Evolutionary conservation across 331 rosid genomes (phyloP).

Genomic region (Saraca asoca): DNA sequence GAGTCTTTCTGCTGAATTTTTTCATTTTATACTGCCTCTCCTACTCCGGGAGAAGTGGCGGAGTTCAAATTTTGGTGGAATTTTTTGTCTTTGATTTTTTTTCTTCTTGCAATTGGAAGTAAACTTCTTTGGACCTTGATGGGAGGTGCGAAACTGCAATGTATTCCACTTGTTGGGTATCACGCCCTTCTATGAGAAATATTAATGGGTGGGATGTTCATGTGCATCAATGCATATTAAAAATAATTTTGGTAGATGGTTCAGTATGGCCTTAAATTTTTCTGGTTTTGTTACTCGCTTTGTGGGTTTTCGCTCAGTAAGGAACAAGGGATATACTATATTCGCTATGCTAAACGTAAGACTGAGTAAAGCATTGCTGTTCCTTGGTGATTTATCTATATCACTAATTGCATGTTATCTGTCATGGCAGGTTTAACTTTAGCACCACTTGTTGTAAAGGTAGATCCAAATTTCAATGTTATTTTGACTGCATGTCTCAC

Average conservation of each 20-base stretch:
- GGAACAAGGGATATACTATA: neutral
- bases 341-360: constrained; percentile 7
- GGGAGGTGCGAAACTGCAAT: neutral
- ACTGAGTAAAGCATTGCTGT: neutral
- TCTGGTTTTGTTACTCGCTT: neutral
- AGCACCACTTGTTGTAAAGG: constrained; percentile 91
- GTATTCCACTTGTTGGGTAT: too few species aligned
- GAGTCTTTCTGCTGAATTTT: neutral
- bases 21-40: neutral
- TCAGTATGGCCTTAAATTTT: constrained; percentile 1
- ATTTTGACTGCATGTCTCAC: constrained; percentile 82
- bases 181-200: too few species aligned
- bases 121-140: constrained; percentile 1
- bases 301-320: constrained; percentile 2
- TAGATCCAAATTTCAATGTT: constrained; percentile 90
- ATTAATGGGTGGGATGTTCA: too few species aligned
- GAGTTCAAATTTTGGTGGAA: constrained; percentile 11
- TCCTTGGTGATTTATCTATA: constrained; percentile 8
- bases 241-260: constrained; percentile 6
- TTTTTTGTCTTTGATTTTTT: neutral
- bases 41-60: neutral
- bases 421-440: constrained; percentile 72
- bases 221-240: neutral
- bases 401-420: constrained; percentile 3
- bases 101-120: neutral